Conservation (phyloP, 441 rosid species). For the Bruguiera hainesii region DNA sequence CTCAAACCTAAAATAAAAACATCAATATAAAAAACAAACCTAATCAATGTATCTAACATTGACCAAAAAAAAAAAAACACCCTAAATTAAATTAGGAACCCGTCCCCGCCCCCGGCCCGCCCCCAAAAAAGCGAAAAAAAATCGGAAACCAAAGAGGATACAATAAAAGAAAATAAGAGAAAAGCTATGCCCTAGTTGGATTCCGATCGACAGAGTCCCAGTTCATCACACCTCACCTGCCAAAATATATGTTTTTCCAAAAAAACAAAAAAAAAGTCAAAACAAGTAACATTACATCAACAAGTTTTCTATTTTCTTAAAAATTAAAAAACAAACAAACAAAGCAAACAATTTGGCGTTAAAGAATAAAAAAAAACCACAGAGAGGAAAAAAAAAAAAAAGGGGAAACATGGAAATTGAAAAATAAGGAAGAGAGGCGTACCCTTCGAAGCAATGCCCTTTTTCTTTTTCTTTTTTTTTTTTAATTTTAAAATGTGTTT, state of each 20-base stretch:
- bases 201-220: slow-evolving; percentile 13
- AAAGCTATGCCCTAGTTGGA: slow-evolving; percentile 21
- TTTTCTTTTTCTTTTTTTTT: neutral
- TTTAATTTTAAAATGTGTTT: slow-evolving; percentile 9
- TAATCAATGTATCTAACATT: neutral
- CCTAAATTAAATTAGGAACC: slow-evolving; percentile 21
- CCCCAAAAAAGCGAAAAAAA: neutral
- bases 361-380: too few species aligned
- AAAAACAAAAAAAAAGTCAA: neutral
- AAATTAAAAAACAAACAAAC: too few species aligned
- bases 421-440: slow-evolving; percentile 17
- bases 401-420: neutral
- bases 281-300: slow-evolving; percentile 2
- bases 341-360: too few species aligned
- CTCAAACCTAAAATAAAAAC: slow-evolving; percentile 3
- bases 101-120: neutral
- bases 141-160: neutral
- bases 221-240: slow-evolving; percentile 37
- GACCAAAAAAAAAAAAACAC: slow-evolving; percentile 12
- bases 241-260: slow-evolving; percentile 20
- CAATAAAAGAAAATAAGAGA: neutral
- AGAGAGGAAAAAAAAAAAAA: too few species aligned
- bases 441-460: slow-evolving; percentile 21
- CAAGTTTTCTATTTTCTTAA: too few species aligned
- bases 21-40: neutral